A percentile compares a stretch with the other conserved stretches of the same genome.
phyloP scores from a whole-genome alignment of 2,329 filamentous ascomycete species.

The Cyphellophora attinorum region DNA sequence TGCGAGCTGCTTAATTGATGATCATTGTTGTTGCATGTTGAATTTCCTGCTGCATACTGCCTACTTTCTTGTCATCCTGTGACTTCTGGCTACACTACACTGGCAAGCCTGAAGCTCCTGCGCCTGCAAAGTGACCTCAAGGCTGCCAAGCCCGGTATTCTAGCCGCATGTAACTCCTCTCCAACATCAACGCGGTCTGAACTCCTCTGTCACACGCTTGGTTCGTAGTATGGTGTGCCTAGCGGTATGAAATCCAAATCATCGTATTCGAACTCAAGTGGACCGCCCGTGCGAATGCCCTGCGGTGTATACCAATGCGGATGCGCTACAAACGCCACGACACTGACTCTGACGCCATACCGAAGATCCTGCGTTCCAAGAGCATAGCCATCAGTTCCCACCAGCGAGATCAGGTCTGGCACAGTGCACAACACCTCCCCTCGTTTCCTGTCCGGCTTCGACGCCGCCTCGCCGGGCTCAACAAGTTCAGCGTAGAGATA shows the following conservation, averaged over 20 bases:
- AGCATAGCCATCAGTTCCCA: constrained; percentile 48
- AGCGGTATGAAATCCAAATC: constrained; percentile 8
- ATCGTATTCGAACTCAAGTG: constrained; percentile 25
- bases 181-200: no score
- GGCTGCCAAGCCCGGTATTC: no score
- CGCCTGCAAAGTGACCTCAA: no score
- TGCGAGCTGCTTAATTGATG: no score
- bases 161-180: no score
- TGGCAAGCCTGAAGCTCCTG: no score
- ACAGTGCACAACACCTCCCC: constrained; percentile 46
- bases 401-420: constrained; percentile 47
- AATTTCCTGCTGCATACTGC: no score
- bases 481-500: constrained; percentile 32
- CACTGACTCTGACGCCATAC: constrained; percentile 40
- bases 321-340: constrained; percentile 47
- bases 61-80: no score
- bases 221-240: constrained; percentile 8
- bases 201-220: constrained; percentile 11
- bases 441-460: no score
- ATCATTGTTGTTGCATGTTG: no score
- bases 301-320: constrained; percentile 46
- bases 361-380: constrained; percentile 46
- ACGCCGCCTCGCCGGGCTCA: constrained; percentile 6
- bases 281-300: constrained; percentile 42
- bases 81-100: no score